Base-by-base conservation (phyloP, 306 rosid genomes). In the Calophaca sinica region DNA sequence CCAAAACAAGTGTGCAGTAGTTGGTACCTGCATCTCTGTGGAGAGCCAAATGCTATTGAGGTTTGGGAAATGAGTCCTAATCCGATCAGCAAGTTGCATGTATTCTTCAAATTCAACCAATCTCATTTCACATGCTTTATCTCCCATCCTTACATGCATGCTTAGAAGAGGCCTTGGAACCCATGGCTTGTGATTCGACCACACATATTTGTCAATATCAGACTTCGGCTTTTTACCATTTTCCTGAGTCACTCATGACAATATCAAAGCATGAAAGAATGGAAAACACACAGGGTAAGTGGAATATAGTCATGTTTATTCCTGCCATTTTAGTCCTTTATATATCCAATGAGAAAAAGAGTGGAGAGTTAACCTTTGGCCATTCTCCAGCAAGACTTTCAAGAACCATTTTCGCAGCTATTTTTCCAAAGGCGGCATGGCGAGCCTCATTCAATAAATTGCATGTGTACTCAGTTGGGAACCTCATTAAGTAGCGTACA, bases 81-180 rank as follows among this genome's bases (percentile, higher is more conserved):
- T 80, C 57, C 89, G 82, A 32, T 69, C 60, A 12, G 93, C 98
- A 54, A 90, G 91, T 67, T 69, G 77, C 91, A 90, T 87, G 89
- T 90, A 92, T 5, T 73, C 83, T 87, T 85, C 87, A 49, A 92
- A 90, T 53, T 87, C 89, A 28, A 88, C 88, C 4, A 90, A 81
- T 85, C 79, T 87, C 97, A 92, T 88, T 87, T 92, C 97, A 32
- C 96, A 87, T 38, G 89, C 96, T 80, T 92, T 90, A 80, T 93
- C 98, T 78, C 96, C 97, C 96, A 88, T 90, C 80, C 98, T 89
- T 31, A 93, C 96, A 73, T 93, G 98, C 89, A 93, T 79, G 83
- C 96, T 93, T 46, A 90, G 77, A 39, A 90, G 72, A 29, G 96
- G 92, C 84, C 88, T 75, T 4, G 98, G 98, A 4, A 85, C 51